Base-by-base conservation (phyloP, 169 alveolate species). In the Eimeria necatrix region DNA sequence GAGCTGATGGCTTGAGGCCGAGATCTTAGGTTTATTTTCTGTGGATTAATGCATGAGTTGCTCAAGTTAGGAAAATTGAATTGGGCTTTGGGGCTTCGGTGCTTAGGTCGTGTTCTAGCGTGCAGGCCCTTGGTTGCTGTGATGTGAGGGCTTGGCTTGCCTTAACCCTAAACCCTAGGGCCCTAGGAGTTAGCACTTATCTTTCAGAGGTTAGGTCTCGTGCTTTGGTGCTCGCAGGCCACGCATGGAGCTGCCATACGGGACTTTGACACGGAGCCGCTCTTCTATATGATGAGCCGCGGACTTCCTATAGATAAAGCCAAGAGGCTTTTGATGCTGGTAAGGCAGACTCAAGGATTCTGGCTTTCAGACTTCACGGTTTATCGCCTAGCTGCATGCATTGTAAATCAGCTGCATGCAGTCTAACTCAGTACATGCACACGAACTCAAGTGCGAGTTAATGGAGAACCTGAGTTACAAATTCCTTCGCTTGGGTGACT, bases 171-270 rank as follows among this genome's bases (percentile, higher is more conserved):
- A 56, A 56, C 12, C 12, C 20, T 10, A 14, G 68, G 68, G 68
- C 2, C 68, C 22, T 56, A 56, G 22, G 68, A 18, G 0, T 3
- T 56, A 56, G 68, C 4, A 56, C 20, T 56, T 56, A 56, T 0
- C 12, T 0, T 10, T 56, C 22, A 14, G 68, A 18, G 20, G 12
- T 56, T 56, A 56, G 68, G 22, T 14, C 20, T 56, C 68, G 12
- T 56, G 20, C 20, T 1, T 91, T 48, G 46, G 0, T 71, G 80
- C 49, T 22, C 46, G 26, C 61, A 91, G 80, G 97, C 97, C 24
- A 95, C 91, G 48, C 97, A 96, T 51, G 97, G 97, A 7, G 97
- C 97, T 51, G 93, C 96, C 78, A 95, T 96, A 53, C 89, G 97
- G 46, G 97, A 96, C 87, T 90, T 96, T 84, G 97, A 96, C 86